phyloP scores from a whole-genome alignment of 2,329 filamentous ascomycete species.

The Parastagonospora avenae region DNA sequence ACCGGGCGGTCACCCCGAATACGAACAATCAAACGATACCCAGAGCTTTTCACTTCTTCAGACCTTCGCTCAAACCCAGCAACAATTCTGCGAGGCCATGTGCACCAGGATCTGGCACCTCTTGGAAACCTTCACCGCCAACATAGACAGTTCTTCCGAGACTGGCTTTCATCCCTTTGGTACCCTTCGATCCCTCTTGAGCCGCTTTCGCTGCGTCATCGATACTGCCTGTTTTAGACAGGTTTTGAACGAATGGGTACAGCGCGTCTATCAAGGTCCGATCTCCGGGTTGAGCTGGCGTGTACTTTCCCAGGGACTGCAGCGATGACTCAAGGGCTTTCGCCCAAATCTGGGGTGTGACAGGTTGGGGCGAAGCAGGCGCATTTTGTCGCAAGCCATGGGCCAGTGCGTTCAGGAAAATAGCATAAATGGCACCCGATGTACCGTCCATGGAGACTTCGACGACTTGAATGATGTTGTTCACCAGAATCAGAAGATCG shows the following conservation, averaged over 20 bases:
- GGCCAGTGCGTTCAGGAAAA: slow-evolving; percentile 86
- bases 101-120: slow-evolving; percentile 75
- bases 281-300: slow-evolving; percentile 86
- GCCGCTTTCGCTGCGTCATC: slow-evolving; percentile 77
- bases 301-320: slow-evolving; percentile 72
- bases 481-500: slow-evolving; percentile 65
- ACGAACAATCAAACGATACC: slow-evolving; percentile 38
- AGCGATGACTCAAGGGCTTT: slow-evolving; percentile 74
- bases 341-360: slow-evolving; percentile 62
- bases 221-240: slow-evolving; percentile 69
- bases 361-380: slow-evolving; percentile 49
- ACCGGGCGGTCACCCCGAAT: slow-evolving; percentile 27
- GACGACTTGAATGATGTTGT: slow-evolving; percentile 66
- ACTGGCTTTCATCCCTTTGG: slow-evolving; percentile 90
- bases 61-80: slow-evolving; percentile 69
- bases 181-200: slow-evolving; percentile 75
- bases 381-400: slow-evolving; percentile 66
- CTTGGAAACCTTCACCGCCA: slow-evolving; percentile 71
- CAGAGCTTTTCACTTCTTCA: slow-evolving; percentile 42
- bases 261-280: slow-evolving; percentile 89
- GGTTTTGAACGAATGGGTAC: slow-evolving; percentile 79
- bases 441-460: slow-evolving; percentile 77
- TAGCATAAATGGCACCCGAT: slow-evolving; percentile 78
- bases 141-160: slow-evolving; percentile 85
- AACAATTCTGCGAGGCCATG: slow-evolving; percentile 86